Evolutionary conservation across 2,329 filamentous ascomycete species (phyloP), one percentile per base, ranked within the genome.

Genomic region (Phoma sp.): DNA sequence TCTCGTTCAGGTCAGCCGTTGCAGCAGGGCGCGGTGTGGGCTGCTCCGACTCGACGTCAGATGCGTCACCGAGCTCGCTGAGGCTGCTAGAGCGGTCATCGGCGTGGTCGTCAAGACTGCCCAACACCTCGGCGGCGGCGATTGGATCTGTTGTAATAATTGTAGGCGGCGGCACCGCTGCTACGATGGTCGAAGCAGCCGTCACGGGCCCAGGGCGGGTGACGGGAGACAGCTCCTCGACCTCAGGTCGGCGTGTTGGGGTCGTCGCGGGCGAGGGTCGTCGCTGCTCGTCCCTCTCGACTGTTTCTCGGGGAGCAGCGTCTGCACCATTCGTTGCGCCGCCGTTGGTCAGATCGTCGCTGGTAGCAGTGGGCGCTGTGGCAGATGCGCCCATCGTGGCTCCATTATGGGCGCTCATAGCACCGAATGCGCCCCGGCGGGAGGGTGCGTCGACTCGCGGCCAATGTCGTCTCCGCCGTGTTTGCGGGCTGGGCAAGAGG

Each of bases 51-150:
- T 72, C 68, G 27, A 83, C 88, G 59, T 89, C 86, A 46, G 90
- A 88, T 58, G 90, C 87, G 67, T 96, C 72, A 69, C 93, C 92
- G 52, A 96, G 90, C 67, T 97, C 93, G 78, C 91, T 97, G 65
- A 98, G 82, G 68, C 92, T 95, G 75, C 93, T 98, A 35, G 93
- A 97, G 47, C 89, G 57, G 55, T 72, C 69, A 52, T 74, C 72
- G 72, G 86, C 87, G 72, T 89, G 90, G 67, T 69, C 65, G 40
- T 73, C 71, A 42, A 68, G 62, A 48, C 39, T 57, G 43, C 55
- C 52, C 25, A 62, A 48, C 22, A 47, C 47, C 33, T 52, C 55
- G 3, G 57, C 63, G 24, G 55, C 41, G 8, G 55, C 36, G 22
- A 57, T 57, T 13, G 64, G 43, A 7, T 59, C 57, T n/a, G 61